These are phyloP conservation scores for Spongospora subterranea DNA, from an alignment of 208 protist genomes.

Conservation along the genomic window DNA sequence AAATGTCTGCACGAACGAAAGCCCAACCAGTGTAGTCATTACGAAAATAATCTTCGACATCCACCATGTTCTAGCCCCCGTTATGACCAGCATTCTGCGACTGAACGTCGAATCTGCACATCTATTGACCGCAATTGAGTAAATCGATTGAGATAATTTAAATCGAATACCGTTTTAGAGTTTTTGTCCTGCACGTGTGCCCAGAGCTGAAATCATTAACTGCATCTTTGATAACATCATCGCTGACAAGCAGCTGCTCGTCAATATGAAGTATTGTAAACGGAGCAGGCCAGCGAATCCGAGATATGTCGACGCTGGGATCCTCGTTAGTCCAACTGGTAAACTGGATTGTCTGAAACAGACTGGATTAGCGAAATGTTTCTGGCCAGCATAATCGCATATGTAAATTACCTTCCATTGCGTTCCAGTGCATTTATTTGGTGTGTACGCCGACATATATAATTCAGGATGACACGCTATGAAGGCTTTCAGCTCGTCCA, in stretches of 20 bases:
- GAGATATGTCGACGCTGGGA: not conserved
- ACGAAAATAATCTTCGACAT: slow-evolving; percentile 24
- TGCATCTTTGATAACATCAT: not conserved
- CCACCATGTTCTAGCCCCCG: not conserved
- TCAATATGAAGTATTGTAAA: slow-evolving; percentile 47
- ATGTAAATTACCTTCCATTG: not conserved
- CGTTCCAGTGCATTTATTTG: not conserved
- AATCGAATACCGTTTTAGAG: not conserved
- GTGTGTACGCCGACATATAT: slow-evolving; percentile 42
- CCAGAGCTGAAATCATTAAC: not conserved
- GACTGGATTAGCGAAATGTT: not conserved
- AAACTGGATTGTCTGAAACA: not conserved
- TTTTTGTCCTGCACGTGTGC: not conserved
- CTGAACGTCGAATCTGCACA: slow-evolving; percentile 49
- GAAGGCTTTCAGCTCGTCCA: slow-evolving; percentile 42
- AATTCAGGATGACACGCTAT: slow-evolving; percentile 17
- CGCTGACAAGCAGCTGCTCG: not conserved
- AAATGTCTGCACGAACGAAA: not conserved
- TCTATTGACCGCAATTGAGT: not conserved
- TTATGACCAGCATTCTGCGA: slow-evolving; percentile 20
- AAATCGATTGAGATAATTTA: not conserved
- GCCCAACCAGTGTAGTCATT: not conserved
- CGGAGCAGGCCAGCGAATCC: not conserved
- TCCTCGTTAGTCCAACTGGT: not conserved
- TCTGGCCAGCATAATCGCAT: not conserved